Evolutionary conservation across 2,329 filamentous ascomycete genomes (phyloP).

Genomic region (Sphaerulina musiva): DNA sequence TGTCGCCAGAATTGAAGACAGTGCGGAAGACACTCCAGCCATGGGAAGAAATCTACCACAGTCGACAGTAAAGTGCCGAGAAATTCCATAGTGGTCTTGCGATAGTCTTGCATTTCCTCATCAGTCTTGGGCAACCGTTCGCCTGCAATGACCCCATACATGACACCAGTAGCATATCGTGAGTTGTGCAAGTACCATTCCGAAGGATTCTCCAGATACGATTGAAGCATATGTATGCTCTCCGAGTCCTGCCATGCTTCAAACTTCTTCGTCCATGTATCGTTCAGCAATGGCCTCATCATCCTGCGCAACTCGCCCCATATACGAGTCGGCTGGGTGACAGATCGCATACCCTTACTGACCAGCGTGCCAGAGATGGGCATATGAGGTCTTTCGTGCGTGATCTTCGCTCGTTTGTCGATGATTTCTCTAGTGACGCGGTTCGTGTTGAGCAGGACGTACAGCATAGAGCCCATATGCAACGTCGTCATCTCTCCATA

Average conservation of each 20-base stretch:
- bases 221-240: constrained; percentile 5
- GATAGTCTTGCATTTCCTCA: constrained; percentile 8
- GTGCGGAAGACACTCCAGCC: constrained; percentile 4
- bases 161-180: constrained; percentile 11
- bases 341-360: constrained; percentile 11
- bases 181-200: constrained; percentile 9
- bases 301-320: constrained; percentile 9
- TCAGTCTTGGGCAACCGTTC: constrained; percentile 8
- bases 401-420: constrained; percentile 10
- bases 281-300: constrained; percentile 11
- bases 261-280: constrained; percentile 10
- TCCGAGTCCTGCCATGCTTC: constrained; percentile 12
- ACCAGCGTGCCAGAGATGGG: constrained; percentile 11
- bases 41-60: constrained; percentile 13
- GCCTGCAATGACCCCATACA: constrained; percentile 12
- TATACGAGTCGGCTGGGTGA: constrained; percentile 8
- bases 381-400: constrained; percentile 13
- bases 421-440: constrained; percentile 13
- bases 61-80: constrained; percentile 6
- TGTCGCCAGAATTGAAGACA: constrained; percentile 6
- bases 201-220: constrained; percentile 1
- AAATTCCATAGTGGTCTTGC: constrained; percentile 12
- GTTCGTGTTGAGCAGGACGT: constrained; percentile 13
- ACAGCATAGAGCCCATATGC: constrained; percentile 12
- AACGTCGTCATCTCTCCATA: constrained; percentile 14